Conservation (phyloP, 73 alveolate species). For the Paramecium pentaurelia region DNA sequence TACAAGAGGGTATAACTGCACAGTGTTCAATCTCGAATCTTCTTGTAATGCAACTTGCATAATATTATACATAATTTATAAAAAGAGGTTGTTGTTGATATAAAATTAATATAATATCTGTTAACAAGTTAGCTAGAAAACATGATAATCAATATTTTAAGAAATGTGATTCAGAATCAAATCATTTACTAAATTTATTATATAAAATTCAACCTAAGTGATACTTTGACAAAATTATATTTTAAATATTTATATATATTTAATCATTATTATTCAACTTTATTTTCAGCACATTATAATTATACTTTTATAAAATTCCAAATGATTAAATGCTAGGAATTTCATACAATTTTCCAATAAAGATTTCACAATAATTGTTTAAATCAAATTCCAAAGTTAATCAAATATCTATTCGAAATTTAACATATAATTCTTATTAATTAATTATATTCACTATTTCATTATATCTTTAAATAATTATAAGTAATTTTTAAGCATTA, state of each 20-base stretch:
- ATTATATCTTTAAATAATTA: neutral
- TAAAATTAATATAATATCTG: neutral
- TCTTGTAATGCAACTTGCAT: neutral
- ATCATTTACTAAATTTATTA: neutral
- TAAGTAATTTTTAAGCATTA: too few species aligned
- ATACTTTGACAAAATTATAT: neutral
- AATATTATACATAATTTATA: neutral
- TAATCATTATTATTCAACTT: neutral
- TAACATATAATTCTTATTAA: too few species aligned
- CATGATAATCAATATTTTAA: neutral
- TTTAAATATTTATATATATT: neutral
- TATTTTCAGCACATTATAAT: neutral
- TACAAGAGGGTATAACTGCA: neutral
- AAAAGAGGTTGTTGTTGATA: neutral
- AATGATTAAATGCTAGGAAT: neutral
- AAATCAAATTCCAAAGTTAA: too few species aligned
- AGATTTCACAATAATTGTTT: neutral
- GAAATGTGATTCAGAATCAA: neutral
- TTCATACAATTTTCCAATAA: neutral
- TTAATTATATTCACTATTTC: neutral
- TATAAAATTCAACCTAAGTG: neutral
- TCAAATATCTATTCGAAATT: neutral
- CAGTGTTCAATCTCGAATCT: neutral
- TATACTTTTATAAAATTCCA: too few species aligned
- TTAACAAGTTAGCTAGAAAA: neutral